Percentiles rank a stretch among this genome's conserved stretches.
These are phyloP conservation scores for Erysimum cheiranthoides DNA, from an alignment of 345 rosid species.

Conservation along the genomic window DNA sequence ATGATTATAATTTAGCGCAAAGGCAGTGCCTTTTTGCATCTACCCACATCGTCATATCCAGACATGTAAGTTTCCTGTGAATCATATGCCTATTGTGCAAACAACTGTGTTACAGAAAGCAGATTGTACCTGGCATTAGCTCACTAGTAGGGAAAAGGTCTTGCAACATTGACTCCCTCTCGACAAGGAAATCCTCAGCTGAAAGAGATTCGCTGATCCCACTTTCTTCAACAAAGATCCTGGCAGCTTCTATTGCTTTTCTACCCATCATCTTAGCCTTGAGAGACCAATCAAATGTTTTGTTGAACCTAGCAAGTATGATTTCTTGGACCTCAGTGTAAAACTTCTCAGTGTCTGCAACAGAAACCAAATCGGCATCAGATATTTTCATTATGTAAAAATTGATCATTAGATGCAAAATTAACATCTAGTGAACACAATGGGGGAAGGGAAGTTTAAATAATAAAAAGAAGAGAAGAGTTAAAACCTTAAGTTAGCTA, in stretches of 20 bases:
- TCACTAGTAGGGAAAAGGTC: slow-evolving; percentile 79
- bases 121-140: slow-evolving; percentile 76
- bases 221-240: slow-evolving; percentile 80
- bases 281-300: slow-evolving; percentile 91
- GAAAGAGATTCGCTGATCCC: slow-evolving; percentile 84
- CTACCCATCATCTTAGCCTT: slow-evolving; percentile 98
- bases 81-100: background rate
- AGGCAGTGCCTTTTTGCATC: background rate
- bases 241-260: slow-evolving; percentile 90
- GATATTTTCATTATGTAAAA: background rate
- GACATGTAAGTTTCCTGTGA: background rate
- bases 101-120: background rate
- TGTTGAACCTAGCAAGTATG: slow-evolving; percentile 83
- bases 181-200: slow-evolving; percentile 79
- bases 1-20: background rate
- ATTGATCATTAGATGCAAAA: background rate
- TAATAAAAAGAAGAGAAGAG: background rate
- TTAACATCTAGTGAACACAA: background rate
- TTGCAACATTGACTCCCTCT: slow-evolving; percentile 82
- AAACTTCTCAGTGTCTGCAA: slow-evolving; percentile 91
- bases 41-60: background rate
- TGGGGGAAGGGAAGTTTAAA: background rate
- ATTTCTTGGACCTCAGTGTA: slow-evolving; percentile 93
- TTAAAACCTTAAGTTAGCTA: background rate
- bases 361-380: background rate